Conservation (phyloP, 148 eudicot species). For the Suaeda aralocaspica region DNA sequence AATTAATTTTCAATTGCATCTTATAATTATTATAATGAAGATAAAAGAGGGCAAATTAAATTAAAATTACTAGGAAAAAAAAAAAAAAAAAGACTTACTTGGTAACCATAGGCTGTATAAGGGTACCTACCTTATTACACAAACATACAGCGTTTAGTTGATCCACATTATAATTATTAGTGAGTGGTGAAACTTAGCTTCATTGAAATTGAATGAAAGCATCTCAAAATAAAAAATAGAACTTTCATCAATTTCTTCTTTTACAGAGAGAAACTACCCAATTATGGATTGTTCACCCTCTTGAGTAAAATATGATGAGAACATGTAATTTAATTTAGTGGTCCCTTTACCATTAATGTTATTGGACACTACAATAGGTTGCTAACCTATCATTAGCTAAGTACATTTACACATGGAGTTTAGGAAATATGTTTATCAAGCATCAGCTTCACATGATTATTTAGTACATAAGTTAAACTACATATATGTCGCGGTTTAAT, state of each 20-base stretch:
- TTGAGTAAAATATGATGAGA: not conserved
- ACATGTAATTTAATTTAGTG: conserved; percentile 16
- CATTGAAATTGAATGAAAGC: too few species aligned
- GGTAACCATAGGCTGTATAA: conserved; percentile 54
- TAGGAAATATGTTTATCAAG: not conserved
- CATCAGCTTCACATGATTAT: conserved; percentile 5
- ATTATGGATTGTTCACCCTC: conserved; percentile 15
- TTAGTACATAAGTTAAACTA: conserved; percentile 5
- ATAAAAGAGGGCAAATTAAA: too few species aligned
- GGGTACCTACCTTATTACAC: conserved; percentile 50
- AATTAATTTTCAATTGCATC: too few species aligned
- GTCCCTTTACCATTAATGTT: conserved; percentile 24
- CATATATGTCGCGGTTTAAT: too few species aligned
- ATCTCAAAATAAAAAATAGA: not conserved
- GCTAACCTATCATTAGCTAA: conserved; percentile 3
- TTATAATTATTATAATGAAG: too few species aligned
- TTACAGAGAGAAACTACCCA: conserved; percentile 17
- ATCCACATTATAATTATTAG: not conserved
- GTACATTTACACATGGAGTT: not conserved
- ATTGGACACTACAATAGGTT: not conserved
- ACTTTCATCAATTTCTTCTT: conserved; percentile 2
- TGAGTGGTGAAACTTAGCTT: conserved; percentile 5
- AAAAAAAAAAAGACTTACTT: conserved; percentile 41
- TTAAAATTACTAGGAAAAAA: not conserved
- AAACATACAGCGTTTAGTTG: conserved; percentile 22